These are phyloP conservation scores for Corynespora cassiicola DNA, from an alignment of 2,329 filamentous ascomycete species.

Conservation along the genomic window DNA sequence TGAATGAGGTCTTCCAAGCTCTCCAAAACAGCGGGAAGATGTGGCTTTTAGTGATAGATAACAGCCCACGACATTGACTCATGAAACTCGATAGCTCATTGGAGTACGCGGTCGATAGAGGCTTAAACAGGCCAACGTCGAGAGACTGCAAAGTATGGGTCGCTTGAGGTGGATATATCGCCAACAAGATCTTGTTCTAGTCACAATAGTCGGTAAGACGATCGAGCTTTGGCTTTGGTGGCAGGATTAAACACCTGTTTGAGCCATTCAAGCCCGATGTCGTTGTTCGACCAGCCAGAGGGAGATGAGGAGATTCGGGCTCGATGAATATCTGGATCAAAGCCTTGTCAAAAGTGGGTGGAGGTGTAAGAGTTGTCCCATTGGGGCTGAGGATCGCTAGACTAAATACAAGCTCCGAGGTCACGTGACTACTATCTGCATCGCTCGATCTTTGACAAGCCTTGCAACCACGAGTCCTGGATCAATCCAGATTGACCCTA, in stretches of 20 bases:
- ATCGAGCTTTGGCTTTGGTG: slow-evolving; percentile 15
- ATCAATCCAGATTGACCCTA: slow-evolving; percentile 1
- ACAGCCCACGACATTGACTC: slow-evolving; percentile 8
- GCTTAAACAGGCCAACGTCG: slow-evolving; percentile 9
- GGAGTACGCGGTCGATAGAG: slow-evolving; percentile 8
- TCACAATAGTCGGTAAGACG: slow-evolving; percentile 11
- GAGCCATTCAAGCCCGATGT: slow-evolving; percentile 14
- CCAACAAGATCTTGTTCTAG: slow-evolving; percentile 7
- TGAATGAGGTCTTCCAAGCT: slow-evolving; percentile 10
- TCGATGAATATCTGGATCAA: slow-evolving; percentile 3
- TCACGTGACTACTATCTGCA: no score
- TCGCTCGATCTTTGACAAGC: no score
- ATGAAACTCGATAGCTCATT: slow-evolving; percentile 6
- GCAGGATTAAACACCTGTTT: slow-evolving; percentile 18
- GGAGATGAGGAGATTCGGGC: slow-evolving; percentile 4
- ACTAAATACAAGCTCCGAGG: no score
- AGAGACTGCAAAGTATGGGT: slow-evolving; percentile 7
- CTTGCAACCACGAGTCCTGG: slow-evolving; percentile 6
- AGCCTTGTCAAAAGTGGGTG: no score
- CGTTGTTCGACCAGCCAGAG: slow-evolving; percentile 15
- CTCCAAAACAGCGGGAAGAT: slow-evolving; percentile 15
- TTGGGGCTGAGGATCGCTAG: no score
- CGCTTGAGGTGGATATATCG: slow-evolving; percentile 4
- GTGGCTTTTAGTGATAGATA: slow-evolving; percentile 10
- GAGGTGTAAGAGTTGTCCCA: no score